Conservation (phyloP, 305 asterid species). For the Fraxinus sp. region DNA sequence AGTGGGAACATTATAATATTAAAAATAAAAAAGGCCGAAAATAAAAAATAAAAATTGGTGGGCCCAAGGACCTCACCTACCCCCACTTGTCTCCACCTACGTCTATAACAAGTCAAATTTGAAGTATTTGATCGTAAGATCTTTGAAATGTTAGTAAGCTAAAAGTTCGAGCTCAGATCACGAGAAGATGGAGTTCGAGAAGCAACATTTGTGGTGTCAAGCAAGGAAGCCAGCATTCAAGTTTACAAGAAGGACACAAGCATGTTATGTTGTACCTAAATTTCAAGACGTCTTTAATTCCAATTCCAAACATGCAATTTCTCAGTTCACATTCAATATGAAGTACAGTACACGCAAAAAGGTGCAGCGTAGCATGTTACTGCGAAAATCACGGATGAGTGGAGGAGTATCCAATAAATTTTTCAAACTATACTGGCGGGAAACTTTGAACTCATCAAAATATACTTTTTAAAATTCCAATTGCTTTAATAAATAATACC, state of each 20-base stretch:
- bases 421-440: background rate
- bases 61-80: background rate
- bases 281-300: background rate
- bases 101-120: background rate
- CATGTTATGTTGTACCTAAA: background rate
- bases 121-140: background rate
- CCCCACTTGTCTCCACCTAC: background rate
- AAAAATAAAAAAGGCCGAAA: no score
- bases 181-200: background rate
- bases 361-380: conserved; percentile 15
- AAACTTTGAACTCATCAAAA: conserved; percentile 2
- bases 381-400: conserved; percentile 48
- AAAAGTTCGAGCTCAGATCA: background rate
- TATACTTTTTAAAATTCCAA: background rate
- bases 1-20: no score
- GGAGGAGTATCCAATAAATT: background rate
- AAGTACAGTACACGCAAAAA: conserved; percentile 3
- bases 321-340: conserved; percentile 8
- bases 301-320: background rate
- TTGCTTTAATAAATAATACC: background rate
- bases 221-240: background rate
- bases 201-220: background rate
- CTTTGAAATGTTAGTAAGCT: background rate
- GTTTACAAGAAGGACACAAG: background rate
- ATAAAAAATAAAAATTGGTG: background rate